Conservation (phyloP, 306 rosid species). For the Rubus parviflorus region DNA sequence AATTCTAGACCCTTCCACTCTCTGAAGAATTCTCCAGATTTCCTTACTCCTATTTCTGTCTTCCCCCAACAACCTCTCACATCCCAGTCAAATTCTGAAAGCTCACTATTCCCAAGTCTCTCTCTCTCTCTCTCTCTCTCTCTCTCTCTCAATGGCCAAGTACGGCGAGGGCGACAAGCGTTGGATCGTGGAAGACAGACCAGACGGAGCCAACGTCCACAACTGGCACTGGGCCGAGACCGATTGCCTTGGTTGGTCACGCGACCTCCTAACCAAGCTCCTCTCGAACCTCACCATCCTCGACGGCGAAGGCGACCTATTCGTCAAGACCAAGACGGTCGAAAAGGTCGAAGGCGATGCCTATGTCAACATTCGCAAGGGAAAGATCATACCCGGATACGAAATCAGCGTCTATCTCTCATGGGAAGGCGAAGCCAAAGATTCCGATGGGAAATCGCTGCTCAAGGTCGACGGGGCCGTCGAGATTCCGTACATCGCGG, state of each 20-base stretch:
- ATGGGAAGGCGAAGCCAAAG: constrained; percentile 91
- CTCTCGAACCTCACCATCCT: constrained; percentile 62
- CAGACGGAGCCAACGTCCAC: constrained; percentile 95
- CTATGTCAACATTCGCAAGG: constrained; percentile 86
- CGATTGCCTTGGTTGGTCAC: constrained; percentile 86
- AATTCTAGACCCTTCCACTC: constrained; percentile 9
- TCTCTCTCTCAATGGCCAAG: constrained; percentile 54
- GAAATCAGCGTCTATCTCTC: constrained; percentile 62
- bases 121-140: neutral
- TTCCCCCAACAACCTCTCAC: neutral
- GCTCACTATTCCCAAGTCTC: neutral
- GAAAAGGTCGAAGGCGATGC: constrained; percentile 83
- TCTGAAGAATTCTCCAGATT: neutral
- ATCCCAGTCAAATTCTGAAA: neutral
- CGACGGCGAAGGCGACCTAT: constrained; percentile 64
- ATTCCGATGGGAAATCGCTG: constrained; percentile 49
- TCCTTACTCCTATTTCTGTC: neutral
- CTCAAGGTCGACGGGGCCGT: constrained; percentile 75
- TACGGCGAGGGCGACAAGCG: constrained; percentile 97
- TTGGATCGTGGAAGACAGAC: constrained; percentile 92
- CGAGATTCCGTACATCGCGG: constrained; percentile 86
- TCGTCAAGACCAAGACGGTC: constrained; percentile 51
- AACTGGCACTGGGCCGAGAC: constrained; percentile 99
- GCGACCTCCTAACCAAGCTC: constrained; percentile 55
- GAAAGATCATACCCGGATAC: constrained; percentile 89